These are phyloP conservation scores for Skeletonema marinoi DNA, from an alignment of 108 stramenopile genomes.

Conservation along the genomic window DNA sequence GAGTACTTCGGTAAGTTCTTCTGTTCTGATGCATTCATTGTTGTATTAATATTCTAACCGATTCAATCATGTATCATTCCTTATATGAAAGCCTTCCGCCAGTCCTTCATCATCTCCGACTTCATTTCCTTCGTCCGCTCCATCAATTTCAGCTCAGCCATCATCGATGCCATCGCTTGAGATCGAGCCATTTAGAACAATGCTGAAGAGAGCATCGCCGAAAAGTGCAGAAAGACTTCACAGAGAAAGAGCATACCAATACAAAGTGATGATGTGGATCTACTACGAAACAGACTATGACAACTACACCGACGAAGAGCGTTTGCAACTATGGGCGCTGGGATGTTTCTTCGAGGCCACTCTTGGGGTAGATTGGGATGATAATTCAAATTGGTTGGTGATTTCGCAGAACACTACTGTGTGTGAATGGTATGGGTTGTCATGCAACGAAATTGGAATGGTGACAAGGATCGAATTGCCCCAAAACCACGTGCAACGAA, in stretches of 20 bases:
- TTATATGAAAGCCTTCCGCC: background rate
- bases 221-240: background rate
- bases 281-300: constrained; percentile 1
- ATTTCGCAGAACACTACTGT: background rate
- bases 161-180: constrained; percentile 4
- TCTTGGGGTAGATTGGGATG: background rate
- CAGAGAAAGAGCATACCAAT: constrained; percentile 5
- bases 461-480: background rate
- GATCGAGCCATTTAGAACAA: background rate
- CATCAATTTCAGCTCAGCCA: background rate
- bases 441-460: constrained; percentile 2
- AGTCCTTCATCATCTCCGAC: background rate
- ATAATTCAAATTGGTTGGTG: background rate
- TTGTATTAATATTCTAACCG: no score
- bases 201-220: background rate
- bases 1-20: background rate
- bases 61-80: no score
- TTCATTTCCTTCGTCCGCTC: background rate
- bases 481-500: background rate
- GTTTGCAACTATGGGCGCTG: constrained; percentile 2
- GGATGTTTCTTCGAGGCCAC: constrained; percentile 6
- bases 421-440: constrained; percentile 5
- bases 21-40: no score
- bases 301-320: constrained; percentile 9
- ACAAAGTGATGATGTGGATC: background rate